Percentiles rank a stretch among this genome's conserved stretches.
Evolutionary conservation across 1,284 basidiomycete species (phyloP).

Genomic region (Tilletia caries): DNA sequence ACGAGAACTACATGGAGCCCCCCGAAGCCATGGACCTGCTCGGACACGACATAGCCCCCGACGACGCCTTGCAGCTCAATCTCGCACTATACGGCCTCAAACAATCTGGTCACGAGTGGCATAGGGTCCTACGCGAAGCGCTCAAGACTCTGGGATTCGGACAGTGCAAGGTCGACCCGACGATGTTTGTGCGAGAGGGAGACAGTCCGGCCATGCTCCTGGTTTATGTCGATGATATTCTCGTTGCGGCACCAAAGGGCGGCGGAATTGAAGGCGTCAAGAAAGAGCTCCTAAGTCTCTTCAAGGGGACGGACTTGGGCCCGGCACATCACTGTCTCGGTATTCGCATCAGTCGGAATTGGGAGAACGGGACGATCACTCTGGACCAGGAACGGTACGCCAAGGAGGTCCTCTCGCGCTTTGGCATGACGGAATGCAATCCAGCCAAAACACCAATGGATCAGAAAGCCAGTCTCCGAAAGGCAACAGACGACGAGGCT

Average conservation of each 20-base stretch:
- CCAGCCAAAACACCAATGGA: background rate
- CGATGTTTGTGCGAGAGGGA: background rate
- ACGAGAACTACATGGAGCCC: background rate
- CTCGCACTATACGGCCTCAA: conserved; percentile 7
- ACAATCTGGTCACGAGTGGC: background rate
- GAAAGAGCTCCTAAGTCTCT: background rate
- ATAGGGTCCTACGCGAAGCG: background rate
- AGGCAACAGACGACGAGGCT: background rate
- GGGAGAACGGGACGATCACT: background rate
- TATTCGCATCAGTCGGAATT: background rate
- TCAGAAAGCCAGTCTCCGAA: background rate
- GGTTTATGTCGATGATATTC: background rate
- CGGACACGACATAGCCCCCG: background rate
- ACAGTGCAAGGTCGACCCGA: conserved; percentile 4
- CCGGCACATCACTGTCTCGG: background rate
- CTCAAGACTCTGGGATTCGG: background rate
- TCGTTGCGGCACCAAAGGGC: background rate
- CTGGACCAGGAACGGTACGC: conserved; percentile 8
- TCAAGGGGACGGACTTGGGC: conserved; percentile 1
- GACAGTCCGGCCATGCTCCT: background rate
- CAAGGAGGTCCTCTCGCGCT: background rate
- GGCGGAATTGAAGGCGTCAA: background rate
- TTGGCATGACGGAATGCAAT: conserved; percentile 1
- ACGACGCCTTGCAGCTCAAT: background rate
- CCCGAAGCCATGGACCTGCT: background rate